These are phyloP conservation scores for Penicillium rolfsii DNA, from an alignment of 2,329 filamentous ascomycete species.

Conservation along the genomic window DNA sequence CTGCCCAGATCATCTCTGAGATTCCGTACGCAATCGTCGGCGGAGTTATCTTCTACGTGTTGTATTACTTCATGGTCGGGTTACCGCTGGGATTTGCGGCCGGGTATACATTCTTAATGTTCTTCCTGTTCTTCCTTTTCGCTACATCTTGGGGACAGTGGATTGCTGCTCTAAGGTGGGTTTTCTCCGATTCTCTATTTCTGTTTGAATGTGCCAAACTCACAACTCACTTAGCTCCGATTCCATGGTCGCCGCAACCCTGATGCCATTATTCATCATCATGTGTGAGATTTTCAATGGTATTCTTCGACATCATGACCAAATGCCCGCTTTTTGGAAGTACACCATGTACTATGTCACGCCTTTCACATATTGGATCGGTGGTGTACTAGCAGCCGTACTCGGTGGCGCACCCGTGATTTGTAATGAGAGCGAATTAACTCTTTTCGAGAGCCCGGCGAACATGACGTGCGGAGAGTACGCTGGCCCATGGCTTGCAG, in stretches of 20 bases:
- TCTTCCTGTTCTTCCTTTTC: slow-evolving; percentile 72
- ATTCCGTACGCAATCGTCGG: slow-evolving; percentile 67
- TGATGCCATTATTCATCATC: slow-evolving; percentile 82
- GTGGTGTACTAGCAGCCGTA: slow-evolving; percentile 77
- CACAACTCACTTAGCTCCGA: slow-evolving; percentile 31
- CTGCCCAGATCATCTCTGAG: slow-evolving; percentile 69
- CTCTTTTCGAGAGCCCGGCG: slow-evolving; percentile 66
- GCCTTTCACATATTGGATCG: slow-evolving; percentile 80
- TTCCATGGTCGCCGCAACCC: slow-evolving; percentile 74
- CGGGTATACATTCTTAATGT: slow-evolving; percentile 75
- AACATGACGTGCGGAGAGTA: slow-evolving; percentile 73
- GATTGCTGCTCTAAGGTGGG: slow-evolving; percentile 71
- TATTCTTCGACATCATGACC: slow-evolving; percentile 75
- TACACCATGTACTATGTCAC: slow-evolving; percentile 82
- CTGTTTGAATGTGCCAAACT: not conserved
- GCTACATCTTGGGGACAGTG: slow-evolving; percentile 73
- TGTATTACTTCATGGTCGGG: slow-evolving; percentile 74
- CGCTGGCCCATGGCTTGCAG: slow-evolving; percentile 68
- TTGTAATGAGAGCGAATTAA: slow-evolving; percentile 67
- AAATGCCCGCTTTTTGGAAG: slow-evolving; percentile 78
- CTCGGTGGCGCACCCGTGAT: slow-evolving; percentile 66
- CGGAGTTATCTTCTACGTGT: slow-evolving; percentile 65
- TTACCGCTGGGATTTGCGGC: slow-evolving; percentile 65
- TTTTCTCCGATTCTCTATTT: slow-evolving; percentile 28
- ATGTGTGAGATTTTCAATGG: slow-evolving; percentile 85